Evolutionary conservation across 176 grass and related monocot species (phyloP).

Genomic region (Alopecurus myosuroides): DNA sequence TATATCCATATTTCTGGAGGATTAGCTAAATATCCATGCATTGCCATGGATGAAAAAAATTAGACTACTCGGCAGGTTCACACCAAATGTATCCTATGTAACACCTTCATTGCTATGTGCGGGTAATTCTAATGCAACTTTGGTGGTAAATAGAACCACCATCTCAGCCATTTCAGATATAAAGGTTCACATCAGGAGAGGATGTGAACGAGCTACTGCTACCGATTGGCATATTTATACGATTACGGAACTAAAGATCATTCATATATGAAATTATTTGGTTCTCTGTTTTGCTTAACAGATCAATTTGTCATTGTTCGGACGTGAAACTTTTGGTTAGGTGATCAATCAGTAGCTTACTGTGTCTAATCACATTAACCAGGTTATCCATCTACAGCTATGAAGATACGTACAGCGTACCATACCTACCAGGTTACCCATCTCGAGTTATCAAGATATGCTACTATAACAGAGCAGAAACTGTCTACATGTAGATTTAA

Average conservation of each 20-base stretch:
- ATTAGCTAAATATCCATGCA: background rate
- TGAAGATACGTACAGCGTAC: background rate
- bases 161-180: background rate
- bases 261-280: background rate
- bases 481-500: background rate
- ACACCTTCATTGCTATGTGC: background rate
- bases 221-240: background rate
- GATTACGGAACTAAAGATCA: background rate
- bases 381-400: background rate
- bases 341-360: background rate
- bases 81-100: background rate
- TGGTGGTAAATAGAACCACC: background rate
- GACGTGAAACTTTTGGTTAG: background rate
- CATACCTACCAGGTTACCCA: background rate
- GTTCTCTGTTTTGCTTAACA: background rate
- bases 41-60: background rate
- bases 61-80: background rate
- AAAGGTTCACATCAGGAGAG: background rate
- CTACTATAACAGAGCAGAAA: background rate
- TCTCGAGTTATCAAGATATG: background rate
- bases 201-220: background rate
- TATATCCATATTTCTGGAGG: background rate
- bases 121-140: background rate
- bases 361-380: background rate
- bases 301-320: background rate